Percentiles rank a stretch among this genome's conserved stretches.
phyloP scores from a whole-genome alignment of 371 early-diverging fungal genomes.

The Coemansia sp. region DNA sequence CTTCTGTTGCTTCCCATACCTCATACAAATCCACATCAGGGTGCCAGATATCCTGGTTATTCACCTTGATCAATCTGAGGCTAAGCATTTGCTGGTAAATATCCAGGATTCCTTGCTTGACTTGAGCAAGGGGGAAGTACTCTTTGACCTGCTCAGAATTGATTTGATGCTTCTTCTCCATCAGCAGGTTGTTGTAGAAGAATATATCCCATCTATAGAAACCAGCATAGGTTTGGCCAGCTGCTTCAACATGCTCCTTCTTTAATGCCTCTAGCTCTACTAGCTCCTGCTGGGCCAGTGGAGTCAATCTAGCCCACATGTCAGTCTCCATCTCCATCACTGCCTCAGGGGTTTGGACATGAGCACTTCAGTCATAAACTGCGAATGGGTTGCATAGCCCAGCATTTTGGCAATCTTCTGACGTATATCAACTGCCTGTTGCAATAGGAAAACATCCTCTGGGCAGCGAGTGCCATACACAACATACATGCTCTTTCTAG shows the following conservation, averaged over 20 bases:
- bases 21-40: conserved; percentile 49
- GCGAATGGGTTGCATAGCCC: neutral
- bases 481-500: neutral
- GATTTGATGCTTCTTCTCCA: conserved; percentile 63
- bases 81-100: conserved; percentile 65
- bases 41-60: conserved; percentile 48
- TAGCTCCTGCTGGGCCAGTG: conserved; percentile 55
- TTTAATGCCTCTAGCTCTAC: conserved; percentile 21
- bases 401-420: neutral
- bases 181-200: conserved; percentile 53
- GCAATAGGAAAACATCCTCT: neutral
- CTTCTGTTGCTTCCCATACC: conserved; percentile 59
- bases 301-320: conserved; percentile 49
- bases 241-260: too few relatives aligned
- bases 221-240: too few relatives aligned
- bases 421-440: conserved; percentile 55
- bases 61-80: conserved; percentile 59
- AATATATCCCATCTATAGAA: too few relatives aligned
- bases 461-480: neutral
- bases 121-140: conserved; percentile 67
- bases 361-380: neutral
- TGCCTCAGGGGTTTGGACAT: neutral
- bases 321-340: too few relatives aligned
- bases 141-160: conserved; percentile 70
- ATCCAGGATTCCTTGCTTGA: conserved; percentile 62